Percentiles rank a stretch among this genome's conserved stretches.
Evolutionary conservation across 352 stramenopile species (phyloP).

Genomic region (Pythium chondricola): DNA sequence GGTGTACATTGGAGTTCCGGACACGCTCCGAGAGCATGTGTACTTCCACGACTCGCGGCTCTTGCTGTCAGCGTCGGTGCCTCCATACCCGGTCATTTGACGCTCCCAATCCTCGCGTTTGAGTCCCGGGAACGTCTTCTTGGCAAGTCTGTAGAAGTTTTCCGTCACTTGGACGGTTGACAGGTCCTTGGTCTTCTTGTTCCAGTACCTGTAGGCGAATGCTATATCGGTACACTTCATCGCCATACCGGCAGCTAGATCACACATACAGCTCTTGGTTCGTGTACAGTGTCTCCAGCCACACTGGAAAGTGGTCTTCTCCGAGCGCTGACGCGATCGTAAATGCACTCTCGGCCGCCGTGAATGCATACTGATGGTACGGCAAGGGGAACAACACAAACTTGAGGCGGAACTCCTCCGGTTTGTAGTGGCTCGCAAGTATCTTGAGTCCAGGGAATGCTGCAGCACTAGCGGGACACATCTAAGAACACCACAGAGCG

Average conservation of each 20-base stretch:
- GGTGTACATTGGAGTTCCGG: conserved; percentile 28
- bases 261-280: conserved; percentile 28
- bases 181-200: conserved; percentile 29
- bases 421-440: conserved; percentile 22
- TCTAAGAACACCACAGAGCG: conserved; percentile 2
- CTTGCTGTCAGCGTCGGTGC: conserved; percentile 21
- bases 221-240: no score
- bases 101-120: conserved; percentile 21
- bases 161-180: conserved; percentile 24
- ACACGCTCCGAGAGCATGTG: conserved; percentile 29
- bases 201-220: conserved; percentile 16
- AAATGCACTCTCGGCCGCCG: conserved; percentile 24
- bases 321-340: conserved; percentile 31
- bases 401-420: conserved; percentile 24
- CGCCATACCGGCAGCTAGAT: no score
- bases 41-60: conserved; percentile 32
- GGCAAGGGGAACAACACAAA: conserved; percentile 35
- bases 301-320: conserved; percentile 23
- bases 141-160: conserved; percentile 21
- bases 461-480: conserved; percentile 30
- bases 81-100: conserved; percentile 29
- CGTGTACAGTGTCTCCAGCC: conserved; percentile 33
- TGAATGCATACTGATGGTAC: conserved; percentile 37
- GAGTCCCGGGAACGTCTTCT: conserved; percentile 28
- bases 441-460: conserved; percentile 28